Evolutionary conservation across 805 yeast species (phyloP).

Genomic region (Saccharomyces jurei): DNA sequence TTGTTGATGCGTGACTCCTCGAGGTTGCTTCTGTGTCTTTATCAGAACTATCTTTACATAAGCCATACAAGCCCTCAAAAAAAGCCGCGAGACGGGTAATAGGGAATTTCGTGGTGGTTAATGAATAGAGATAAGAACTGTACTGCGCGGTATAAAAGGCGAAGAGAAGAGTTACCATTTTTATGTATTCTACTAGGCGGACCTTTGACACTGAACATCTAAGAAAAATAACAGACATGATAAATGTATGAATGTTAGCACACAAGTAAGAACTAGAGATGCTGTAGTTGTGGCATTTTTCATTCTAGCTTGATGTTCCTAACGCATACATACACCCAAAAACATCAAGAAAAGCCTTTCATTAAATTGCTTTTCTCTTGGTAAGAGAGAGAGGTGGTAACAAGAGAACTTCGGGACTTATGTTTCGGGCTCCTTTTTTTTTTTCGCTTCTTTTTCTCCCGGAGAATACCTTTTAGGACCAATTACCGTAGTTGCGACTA

Average conservation of each 20-base stretch:
- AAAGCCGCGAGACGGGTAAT: background rate
- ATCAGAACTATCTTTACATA: background rate
- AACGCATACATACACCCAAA: background rate
- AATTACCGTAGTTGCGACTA: conserved; percentile 29
- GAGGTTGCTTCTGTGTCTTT: background rate
- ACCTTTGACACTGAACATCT: no score
- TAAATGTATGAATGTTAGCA: background rate
- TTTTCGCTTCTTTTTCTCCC: background rate
- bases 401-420: background rate
- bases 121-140: background rate
- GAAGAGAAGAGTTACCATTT: background rate
- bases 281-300: background rate
- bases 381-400: background rate
- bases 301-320: background rate
- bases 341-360: background rate
- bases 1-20: background rate
- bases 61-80: background rate
- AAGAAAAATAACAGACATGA: no score
- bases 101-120: background rate
- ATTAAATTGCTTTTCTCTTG: background rate
- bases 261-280: background rate
- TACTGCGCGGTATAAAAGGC: background rate
- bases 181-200: no score
- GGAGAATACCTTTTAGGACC: conserved; percentile 12
- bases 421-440: background rate